A percentile compares a stretch with the other conserved stretches of the same genome.
These are phyloP conservation scores for Arctium lappa DNA, from an alignment of 129 eudicot species.

Conservation along the genomic window DNA sequence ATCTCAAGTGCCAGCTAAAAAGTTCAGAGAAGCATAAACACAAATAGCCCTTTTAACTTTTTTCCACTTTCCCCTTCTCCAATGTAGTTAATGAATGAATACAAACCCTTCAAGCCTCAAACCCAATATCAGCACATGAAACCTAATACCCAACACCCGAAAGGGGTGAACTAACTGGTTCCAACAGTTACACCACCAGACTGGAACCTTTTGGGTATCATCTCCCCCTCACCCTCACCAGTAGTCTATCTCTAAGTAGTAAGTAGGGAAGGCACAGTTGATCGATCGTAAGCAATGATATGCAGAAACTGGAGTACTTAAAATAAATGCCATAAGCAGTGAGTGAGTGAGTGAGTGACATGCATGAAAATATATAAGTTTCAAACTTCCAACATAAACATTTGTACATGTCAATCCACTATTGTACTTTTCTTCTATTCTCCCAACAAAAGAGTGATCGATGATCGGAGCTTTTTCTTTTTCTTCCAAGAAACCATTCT, in stretches of 20 bases:
- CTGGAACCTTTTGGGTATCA: not conserved
- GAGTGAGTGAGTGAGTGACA: not conserved
- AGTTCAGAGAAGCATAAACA: no score
- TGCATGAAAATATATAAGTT: slow-evolving; percentile 11
- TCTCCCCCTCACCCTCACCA: not conserved
- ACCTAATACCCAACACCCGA: no score
- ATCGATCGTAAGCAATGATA: not conserved
- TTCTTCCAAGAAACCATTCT: not conserved
- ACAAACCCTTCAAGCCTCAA: no score
- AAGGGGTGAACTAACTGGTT: no score
- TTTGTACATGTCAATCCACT: slow-evolving; percentile 18
- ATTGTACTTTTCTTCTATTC: not conserved
- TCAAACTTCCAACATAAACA: slow-evolving; percentile 20
- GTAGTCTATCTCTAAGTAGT: not conserved
- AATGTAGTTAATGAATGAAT: no score
- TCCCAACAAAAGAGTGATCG: slow-evolving; percentile 21
- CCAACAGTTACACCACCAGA: no score
- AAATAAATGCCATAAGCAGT: not conserved
- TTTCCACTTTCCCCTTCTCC: no score
- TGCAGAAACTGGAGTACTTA: slow-evolving; percentile 4
- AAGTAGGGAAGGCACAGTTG: not conserved
- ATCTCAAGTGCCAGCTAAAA: no score
- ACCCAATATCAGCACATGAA: no score
- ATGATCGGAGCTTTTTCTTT: slow-evolving; percentile 12
- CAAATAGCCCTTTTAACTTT: no score